Percentiles rank a stretch among this genome's conserved stretches.
Evolutionary conservation across 2,329 filamentous ascomycete species (phyloP).

Genomic region (Paecilomyces sp.): DNA sequence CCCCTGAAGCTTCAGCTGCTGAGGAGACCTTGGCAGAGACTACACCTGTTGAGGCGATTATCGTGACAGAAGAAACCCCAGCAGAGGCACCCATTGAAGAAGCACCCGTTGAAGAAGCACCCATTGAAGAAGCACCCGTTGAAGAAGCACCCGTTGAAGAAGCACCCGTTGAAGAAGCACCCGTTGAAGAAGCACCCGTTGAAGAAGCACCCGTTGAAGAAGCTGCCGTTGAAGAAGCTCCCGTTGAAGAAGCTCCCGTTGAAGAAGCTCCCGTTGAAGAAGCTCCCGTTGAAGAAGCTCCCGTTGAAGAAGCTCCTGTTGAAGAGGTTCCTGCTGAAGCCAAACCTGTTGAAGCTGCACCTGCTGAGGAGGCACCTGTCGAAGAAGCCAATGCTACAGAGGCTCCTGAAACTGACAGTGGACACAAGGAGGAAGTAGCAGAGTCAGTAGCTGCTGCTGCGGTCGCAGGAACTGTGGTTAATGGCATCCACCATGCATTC

Average conservation of each 20-base stretch:
- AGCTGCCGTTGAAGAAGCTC: background rate
- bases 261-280: background rate
- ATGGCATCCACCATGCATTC: background rate
- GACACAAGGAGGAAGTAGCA: background rate
- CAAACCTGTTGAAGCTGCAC: background rate
- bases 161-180: background rate
- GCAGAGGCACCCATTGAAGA: background rate
- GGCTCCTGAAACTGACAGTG: background rate
- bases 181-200: constrained; percentile 9
- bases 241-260: background rate
- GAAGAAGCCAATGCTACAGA: background rate
- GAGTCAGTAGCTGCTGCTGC: background rate
- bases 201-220: constrained; percentile 7
- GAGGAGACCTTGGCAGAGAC: background rate
- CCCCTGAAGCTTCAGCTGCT: background rate
- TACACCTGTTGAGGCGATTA: background rate
- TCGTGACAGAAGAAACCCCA: background rate
- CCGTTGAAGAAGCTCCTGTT: constrained; percentile 3
- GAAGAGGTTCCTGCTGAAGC: constrained; percentile 5
- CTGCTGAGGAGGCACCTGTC: background rate
- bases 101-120: background rate
- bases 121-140: background rate
- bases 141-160: background rate
- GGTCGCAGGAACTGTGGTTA: background rate
- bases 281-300: background rate